These are phyloP conservation scores for Oryza nivara DNA, from an alignment of 176 grass and related monocot species.

Conservation along the genomic window DNA sequence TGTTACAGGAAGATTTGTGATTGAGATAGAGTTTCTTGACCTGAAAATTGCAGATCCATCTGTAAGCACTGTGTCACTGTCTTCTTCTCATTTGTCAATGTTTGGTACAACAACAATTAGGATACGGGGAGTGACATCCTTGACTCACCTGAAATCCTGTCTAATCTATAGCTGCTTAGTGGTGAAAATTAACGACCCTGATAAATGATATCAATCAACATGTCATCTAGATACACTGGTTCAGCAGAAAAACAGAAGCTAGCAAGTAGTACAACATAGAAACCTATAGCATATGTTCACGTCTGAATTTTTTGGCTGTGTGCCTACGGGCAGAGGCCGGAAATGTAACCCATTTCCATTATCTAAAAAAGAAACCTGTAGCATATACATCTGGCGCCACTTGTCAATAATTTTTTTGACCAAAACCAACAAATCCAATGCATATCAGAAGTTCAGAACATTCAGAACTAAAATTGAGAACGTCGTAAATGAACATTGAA, in stretches of 20 bases:
- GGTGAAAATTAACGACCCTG: constrained; percentile 23
- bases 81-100: constrained; percentile 47
- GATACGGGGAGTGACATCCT: constrained; percentile 33
- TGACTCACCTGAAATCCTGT: constrained; percentile 33
- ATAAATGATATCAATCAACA: neutral
- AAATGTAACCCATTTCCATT: too few relatives aligned
- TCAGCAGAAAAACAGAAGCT: constrained; percentile 7
- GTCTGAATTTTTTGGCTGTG: too few relatives aligned
- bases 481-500: neutral
- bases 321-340: too few relatives aligned
- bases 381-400: neutral
- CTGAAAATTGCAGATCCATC: constrained; percentile 71
- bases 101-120: constrained; percentile 46
- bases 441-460: neutral
- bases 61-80: constrained; percentile 63
- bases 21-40: constrained; percentile 96
- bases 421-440: neutral
- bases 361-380: constrained; percentile 1
- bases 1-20: constrained; percentile 81
- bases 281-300: neutral
- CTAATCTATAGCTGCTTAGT: constrained; percentile 14
- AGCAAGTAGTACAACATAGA: constrained; percentile 1
- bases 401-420: neutral
- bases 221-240: neutral
- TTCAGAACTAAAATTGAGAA: neutral